phyloP scores from a whole-genome alignment of 1,284 basidiomycete genomes.

The Microstroma glucosiphilum region DNA sequence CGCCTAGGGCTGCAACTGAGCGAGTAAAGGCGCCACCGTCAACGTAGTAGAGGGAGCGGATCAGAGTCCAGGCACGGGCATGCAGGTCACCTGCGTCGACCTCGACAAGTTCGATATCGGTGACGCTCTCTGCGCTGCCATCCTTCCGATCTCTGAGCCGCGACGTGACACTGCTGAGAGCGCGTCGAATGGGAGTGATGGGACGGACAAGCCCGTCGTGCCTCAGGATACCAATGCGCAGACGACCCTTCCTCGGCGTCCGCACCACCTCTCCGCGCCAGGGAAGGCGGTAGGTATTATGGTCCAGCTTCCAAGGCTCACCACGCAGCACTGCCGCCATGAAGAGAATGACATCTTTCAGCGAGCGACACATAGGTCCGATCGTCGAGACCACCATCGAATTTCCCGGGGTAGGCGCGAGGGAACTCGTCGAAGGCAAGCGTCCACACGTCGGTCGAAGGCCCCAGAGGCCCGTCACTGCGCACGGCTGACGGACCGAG shows the following conservation, averaged over 20 bases:
- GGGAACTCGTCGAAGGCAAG: background rate
- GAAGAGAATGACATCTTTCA: background rate
- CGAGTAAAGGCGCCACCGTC: background rate
- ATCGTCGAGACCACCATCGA: background rate
- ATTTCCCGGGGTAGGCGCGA: background rate
- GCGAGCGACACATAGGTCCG: background rate
- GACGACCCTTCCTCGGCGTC: background rate
- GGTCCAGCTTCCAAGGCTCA: background rate
- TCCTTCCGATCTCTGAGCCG: background rate
- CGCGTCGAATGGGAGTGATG: constrained; percentile 12
- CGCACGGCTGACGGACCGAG: constrained; percentile 25
- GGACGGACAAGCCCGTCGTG: constrained; percentile 12
- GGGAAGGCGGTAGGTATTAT: constrained; percentile 2
- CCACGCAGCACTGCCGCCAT: background rate
- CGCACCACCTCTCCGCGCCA: constrained; percentile 3
- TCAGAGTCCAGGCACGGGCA: background rate
- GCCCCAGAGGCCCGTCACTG: constrained; percentile 23
- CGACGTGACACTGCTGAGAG: constrained; percentile 7
- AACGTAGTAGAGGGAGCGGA: background rate
- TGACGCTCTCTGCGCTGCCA: background rate
- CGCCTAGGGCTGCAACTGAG: background rate
- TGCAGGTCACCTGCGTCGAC: background rate
- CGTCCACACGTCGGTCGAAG: constrained; percentile 18
- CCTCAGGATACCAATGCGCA: constrained; percentile 10
- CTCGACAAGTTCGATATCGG: background rate